These are phyloP conservation scores for Aphanomyces cochlioides DNA, from an alignment of 352 stramenopile species.

Conservation along the genomic window DNA sequence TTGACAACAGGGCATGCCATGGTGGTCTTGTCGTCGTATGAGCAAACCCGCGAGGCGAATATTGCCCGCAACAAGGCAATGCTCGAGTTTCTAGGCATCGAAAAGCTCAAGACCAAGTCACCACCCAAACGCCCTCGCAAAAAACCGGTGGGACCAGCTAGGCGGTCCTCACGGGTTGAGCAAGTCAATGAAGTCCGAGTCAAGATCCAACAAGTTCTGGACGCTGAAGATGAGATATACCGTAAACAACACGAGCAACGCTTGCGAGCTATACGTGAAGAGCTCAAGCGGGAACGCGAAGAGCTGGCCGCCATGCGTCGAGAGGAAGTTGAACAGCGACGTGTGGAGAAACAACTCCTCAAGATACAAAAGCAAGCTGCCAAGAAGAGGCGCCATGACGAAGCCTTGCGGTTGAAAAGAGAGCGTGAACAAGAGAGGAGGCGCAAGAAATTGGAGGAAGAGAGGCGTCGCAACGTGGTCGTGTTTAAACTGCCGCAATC, in stretches of 20 bases:
- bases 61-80: slow-evolving; percentile 28
- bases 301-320: not conserved
- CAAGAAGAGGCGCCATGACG: not conserved
- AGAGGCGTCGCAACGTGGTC: not conserved
- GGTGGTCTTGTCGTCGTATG: slow-evolving; percentile 16
- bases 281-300: not conserved
- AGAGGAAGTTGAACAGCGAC: not conserved
- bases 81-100: slow-evolving; percentile 21
- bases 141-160: not conserved
- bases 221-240: not conserved
- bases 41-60: slow-evolving; percentile 5
- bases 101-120: slow-evolving; percentile 9
- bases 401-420: not conserved
- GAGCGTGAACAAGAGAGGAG: not conserved
- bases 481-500: slow-evolving; percentile 1
- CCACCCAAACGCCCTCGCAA: not conserved
- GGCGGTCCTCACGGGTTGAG: slow-evolving; percentile 12
- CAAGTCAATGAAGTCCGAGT: not conserved
- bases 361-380: not conserved
- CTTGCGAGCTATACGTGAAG: not conserved
- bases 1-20: slow-evolving; percentile 3
- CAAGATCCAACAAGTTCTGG: slow-evolving; percentile 1
- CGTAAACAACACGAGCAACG: not conserved
- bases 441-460: not conserved
- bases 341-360: not conserved